Base-by-base conservation (phyloP, 2,329 filamentous ascomycete species). In the Seiridium cupressi region DNA sequence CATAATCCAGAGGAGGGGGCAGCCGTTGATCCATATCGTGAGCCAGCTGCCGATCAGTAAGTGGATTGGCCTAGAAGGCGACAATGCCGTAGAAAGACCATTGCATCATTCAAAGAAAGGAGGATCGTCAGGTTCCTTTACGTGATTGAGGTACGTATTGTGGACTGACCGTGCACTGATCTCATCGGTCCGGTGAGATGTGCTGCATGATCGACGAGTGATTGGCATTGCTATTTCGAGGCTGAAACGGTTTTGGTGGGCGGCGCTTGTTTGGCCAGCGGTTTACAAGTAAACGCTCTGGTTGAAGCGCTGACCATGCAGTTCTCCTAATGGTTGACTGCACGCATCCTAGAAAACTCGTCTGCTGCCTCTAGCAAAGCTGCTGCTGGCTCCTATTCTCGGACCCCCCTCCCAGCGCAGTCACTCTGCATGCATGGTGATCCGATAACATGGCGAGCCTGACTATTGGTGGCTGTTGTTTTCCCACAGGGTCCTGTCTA, bases 191-290 rank as follows among this genome's bases (percentile, higher is more conserved):
- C 51, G 40, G 44, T 63, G 51, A 66, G 62, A 40, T 58, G 51
- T 51, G 58, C 57, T 63, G 63, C 62, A 51, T 63, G 66, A 68
- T 68, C 64, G 64, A 59, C 67, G 36, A 64, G 32, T 44, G 44
- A 51, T 60, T 60, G 62, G 62, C 56, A 57, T 61, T 56, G 61
- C 44, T 51, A 55, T 61, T 56, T 61, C 63, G 63, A 66, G 59
- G 65, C 60, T 65, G 64, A 67, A 69, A 65, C 63, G 10, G 64
- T 67, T 67, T 67, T 60, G 64, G 61, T 32, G 32, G 31, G n/a
- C 54, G 40, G 53, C 53, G 53, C 35, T 42, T 44, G 53, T 44
- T 55, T 44, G 40, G n/a, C 40, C 53, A 26, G 18, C 36, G 18
- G 53, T 38, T 26, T 13, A n/a, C 35, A 34, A 36, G 31, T 40